Percentiles rank a stretch among this genome's conserved stretches.
These are phyloP conservation scores for Trichosporon sp. DNA, from an alignment of 1,284 basidiomycete species.

Conservation along the genomic window DNA sequence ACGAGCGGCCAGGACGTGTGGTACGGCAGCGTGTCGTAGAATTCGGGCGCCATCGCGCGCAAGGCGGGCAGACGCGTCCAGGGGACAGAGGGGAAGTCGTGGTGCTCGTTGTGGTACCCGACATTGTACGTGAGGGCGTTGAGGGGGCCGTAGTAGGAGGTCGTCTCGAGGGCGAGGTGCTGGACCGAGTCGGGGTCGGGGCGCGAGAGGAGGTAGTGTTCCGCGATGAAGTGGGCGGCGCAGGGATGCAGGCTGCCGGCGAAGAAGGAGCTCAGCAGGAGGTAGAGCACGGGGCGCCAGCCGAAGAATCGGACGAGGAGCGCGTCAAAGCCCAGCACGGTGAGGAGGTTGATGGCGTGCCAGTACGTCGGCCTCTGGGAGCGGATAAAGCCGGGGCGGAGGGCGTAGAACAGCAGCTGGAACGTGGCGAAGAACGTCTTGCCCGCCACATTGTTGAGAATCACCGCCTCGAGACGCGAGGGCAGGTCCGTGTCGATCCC, in stretches of 20 bases:
- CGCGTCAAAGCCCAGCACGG: constrained; percentile 74
- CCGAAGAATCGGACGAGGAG: constrained; percentile 68
- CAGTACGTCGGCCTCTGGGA: constrained; percentile 77
- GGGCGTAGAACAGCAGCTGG: constrained; percentile 96
- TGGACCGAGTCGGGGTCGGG: constrained; percentile 36
- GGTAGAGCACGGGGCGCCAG: constrained; percentile 72
- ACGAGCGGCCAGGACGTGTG: constrained; percentile 95
- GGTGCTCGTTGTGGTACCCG: constrained; percentile 98
- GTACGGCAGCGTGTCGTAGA: constrained; percentile 82
- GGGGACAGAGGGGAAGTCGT: constrained; percentile 94
- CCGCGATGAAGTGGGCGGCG: constrained; percentile 96
- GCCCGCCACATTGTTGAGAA: constrained; percentile 91
- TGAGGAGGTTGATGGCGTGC: constrained; percentile 77
- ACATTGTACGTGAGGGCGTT: constrained; percentile 96
- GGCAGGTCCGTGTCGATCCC: constrained; percentile 91
- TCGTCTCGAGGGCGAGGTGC: constrained; percentile 77
- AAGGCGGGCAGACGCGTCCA: constrained; percentile 93
- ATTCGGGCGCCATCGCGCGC: constrained; percentile 81
- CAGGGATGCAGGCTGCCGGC: constrained; percentile 93
- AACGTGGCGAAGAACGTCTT: constrained; percentile 99
- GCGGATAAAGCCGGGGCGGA: constrained; percentile 92
- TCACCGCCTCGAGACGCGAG: constrained; percentile 77
- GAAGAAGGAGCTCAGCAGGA: constrained; percentile 91
- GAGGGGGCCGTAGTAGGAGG: constrained; percentile 91
- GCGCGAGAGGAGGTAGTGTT: constrained; percentile 87